Percentiles rank a stretch among this genome's conserved stretches.
Evolutionary conservation across 805 yeast genomes (phyloP).

Genomic region (Pichia rugopelliculosa): DNA sequence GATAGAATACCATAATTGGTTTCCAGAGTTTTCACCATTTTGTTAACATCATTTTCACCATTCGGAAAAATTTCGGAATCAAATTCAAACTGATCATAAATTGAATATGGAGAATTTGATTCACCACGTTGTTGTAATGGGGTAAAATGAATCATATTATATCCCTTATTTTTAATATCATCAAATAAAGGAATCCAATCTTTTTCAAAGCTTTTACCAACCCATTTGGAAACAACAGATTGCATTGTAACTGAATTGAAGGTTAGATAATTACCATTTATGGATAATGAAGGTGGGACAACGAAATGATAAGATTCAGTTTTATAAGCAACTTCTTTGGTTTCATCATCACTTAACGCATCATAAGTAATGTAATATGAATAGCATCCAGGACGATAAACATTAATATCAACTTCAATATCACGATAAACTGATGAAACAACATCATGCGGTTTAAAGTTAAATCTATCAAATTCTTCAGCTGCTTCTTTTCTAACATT

Average conservation of each 20-base stretch:
- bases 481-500: conserved; percentile 51
- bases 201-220: conserved; percentile 48
- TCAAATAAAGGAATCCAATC: conserved; percentile 64
- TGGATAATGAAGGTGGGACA: conserved; percentile 67
- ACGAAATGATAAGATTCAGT: conserved; percentile 65
- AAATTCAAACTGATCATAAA: conserved; percentile 73
- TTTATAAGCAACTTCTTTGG: conserved; percentile 27
- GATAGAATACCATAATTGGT: conserved; percentile 57
- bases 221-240: conserved; percentile 86
- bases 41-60: conserved; percentile 44
- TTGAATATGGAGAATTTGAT: conserved; percentile 89
- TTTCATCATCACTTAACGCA: conserved; percentile 22
- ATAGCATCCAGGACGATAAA: conserved; percentile 72
- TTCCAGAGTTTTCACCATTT: conserved; percentile 44
- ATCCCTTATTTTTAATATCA: conserved; percentile 64
- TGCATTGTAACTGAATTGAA: conserved; percentile 76
- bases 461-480: conserved; percentile 46
- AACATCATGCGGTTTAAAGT: conserved; percentile 45
- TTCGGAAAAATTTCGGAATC: conserved; percentile 58
- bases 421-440: conserved; percentile 59
- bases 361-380: conserved; percentile 63
- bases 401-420: conserved; percentile 48
- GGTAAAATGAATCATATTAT: conserved; percentile 94
- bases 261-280: conserved; percentile 51
- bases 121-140: conserved; percentile 87